Evolutionary conservation across 2,329 filamentous ascomycete species (phyloP).

Genomic region (Beauveria bassiana): DNA sequence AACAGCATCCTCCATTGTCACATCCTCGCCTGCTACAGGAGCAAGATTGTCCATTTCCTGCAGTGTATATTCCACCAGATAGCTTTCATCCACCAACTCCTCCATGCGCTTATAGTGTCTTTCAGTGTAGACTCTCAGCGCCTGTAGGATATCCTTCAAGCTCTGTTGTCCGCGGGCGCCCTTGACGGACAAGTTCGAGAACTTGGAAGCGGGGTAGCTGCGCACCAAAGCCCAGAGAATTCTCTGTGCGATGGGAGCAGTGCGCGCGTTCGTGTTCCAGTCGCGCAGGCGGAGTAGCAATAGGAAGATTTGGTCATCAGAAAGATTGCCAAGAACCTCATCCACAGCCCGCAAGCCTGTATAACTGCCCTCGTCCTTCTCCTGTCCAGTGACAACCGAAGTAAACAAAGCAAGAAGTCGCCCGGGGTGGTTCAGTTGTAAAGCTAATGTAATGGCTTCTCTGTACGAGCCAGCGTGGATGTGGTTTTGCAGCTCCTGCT

Average conservation of each 20-base stretch:
- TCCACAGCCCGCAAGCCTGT: conserved; percentile 67
- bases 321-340: conserved; percentile 69
- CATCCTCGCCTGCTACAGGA: conserved; percentile 31
- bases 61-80: conserved; percentile 86
- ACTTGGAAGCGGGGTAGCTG: conserved; percentile 69
- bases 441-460: conserved; percentile 82
- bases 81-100: conserved; percentile 89
- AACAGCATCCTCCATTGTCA: conserved; percentile 31
- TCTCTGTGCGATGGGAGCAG: conserved; percentile 75
- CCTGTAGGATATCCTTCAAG: conserved; percentile 77
- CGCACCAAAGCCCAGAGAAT: conserved; percentile 73
- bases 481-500: conserved; percentile 89
- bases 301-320: conserved; percentile 77
- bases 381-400: conserved; percentile 59
- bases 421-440: conserved; percentile 90
- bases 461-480: conserved; percentile 83
- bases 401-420: conserved; percentile 79
- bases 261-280: conserved; percentile 95
- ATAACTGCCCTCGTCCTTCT: conserved; percentile 54
- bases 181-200: conserved; percentile 61
- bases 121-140: conserved; percentile 84
- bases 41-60: conserved; percentile 79
- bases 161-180: conserved; percentile 53
- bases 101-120: conserved; percentile 85
- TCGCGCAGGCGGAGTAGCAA: conserved; percentile 78